Conservation (phyloP, 345 rosid species). For the Aquilaria yunnanensis region DNA sequence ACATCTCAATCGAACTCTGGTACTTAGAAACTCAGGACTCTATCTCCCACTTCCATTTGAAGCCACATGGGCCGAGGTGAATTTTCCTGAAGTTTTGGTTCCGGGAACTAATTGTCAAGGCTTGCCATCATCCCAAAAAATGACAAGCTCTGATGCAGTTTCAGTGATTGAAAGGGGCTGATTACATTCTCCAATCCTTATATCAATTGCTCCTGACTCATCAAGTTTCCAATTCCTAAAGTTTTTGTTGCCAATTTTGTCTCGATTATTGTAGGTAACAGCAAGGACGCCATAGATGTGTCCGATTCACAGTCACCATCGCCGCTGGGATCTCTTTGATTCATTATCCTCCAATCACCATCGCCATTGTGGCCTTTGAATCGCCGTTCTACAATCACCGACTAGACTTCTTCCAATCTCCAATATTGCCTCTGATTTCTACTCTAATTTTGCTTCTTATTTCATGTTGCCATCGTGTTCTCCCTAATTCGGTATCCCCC, state of each 20-base stretch:
- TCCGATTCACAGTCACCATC: neutral
- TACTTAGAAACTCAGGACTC: constrained; percentile 13
- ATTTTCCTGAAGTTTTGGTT: constrained; percentile 27
- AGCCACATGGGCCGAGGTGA: constrained; percentile 42
- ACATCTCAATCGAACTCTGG: constrained; percentile 57
- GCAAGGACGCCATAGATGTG: constrained; percentile 15
- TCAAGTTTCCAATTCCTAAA: constrained; percentile 1
- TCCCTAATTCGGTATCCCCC: too few relatives aligned
- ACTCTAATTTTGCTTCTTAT: too few relatives aligned
- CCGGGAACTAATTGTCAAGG: too few relatives aligned
- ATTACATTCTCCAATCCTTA: constrained; percentile 70
- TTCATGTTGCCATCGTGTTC: too few relatives aligned
- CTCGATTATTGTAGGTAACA: constrained; percentile 5
- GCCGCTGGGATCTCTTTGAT: too few relatives aligned
- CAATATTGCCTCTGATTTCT: too few relatives aligned
- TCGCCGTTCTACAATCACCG: too few relatives aligned
- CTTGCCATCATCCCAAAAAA: too few relatives aligned
- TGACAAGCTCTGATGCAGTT: too few relatives aligned
- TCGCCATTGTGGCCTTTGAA: too few relatives aligned
- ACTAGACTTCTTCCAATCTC: too few relatives aligned
- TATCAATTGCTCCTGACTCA: constrained; percentile 57
- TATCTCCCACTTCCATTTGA: constrained; percentile 37
- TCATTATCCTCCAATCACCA: too few relatives aligned
- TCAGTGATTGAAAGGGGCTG: constrained; percentile 31
- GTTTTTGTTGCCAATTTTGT: constrained; percentile 13